Base-by-base conservation (phyloP, 331 rosid genomes). In the Malus hybrid region DNA sequence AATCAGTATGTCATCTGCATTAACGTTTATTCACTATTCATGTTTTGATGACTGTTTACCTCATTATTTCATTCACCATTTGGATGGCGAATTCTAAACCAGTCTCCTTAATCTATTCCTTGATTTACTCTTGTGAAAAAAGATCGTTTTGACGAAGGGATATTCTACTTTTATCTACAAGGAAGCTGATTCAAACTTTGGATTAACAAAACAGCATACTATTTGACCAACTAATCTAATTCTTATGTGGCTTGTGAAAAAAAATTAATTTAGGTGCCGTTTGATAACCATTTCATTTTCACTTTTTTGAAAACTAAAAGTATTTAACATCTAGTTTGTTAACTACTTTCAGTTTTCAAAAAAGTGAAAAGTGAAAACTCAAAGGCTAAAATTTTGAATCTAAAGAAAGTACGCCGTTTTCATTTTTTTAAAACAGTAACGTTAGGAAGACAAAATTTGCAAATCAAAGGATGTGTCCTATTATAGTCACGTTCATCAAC, bases 41-140 rank as follows among this genome's bases (percentile, higher is more conserved):
- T 7, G 32, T 19, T 19, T 71, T 71, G 32, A 55, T 55, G 75
- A 73, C 22, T 16, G 13, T 36, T 79, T 28, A 31, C 65, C 64
- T 36, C 36, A 54, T 65, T 19, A 48, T 48, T 46, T 63, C 78
- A 44, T 19, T 63, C 61, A 16, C 70, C 70, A 32, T 32, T 65
- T 67, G 65, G 36, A 64, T 33, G 44, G 27, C 34, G 48, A 65
- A 59, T 59, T 4, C 24, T 7, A 8, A 48, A 48, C 14, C 19
- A 74, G 29, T 22, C 28, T 52, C 79, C 73, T 52, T 54, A 57
- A 75, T 54, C 44, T 27, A 65, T 75, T 75, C 46, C 79, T 75
- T 75, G 79, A 75, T 75, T 75, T 75, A 33, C 79, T 66, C 79
- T 19, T 65, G 65, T 36, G 11, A 36, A 50, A 50, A 50, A 50